Evolutionary conservation across 306 rosid genomes (phyloP), one percentile per base, ranked within the genome.

Genomic region (Medicago arabica): DNA sequence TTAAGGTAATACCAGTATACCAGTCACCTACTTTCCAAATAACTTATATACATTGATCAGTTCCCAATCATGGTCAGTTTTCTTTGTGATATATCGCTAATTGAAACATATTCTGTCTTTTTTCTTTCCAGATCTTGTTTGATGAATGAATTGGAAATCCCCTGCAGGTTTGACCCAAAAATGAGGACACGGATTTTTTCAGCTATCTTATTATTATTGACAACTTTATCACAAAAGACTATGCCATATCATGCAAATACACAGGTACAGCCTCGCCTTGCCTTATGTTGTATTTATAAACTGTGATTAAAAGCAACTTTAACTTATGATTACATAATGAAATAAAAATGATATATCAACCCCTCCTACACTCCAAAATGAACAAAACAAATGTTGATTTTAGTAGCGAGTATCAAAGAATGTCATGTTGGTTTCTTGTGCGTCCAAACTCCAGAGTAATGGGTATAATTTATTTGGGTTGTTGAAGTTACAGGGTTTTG

Each of bases 131-230:
- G 18, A 44, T 64, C 75, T 79, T 78, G 47, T 40, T 74, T 79
- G 53, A 80, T 81, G 57, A 53, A 71, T 81, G 34, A 60, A 75
- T 81, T 69, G 21, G 70, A 67, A 67, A 69, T 58, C 62, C 69
- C 69, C 55, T 86, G 69, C 77, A 94, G 98, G 95, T 78, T 89
- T 79, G 91, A 91, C 72, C 87, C 89, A 82, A 89, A 83, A 81
- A 80, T 88, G 89, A 87, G 84, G 86, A 81, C 83, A 66, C 84
- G 54, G 49, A 60, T 85, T 76, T 85, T 85, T 61, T 90, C 93
- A 65, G 81, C 91, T 21, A 67, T 87, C 78, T 66, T 94, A 84
- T 78, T 87, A 58, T 82, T 94, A 61, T 64, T 86, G 77, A 82
- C 96, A n/a, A 74, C 97, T 69, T 75, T 83, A 64, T 86, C 98